Conservation (phyloP, 345 rosid genomes). For the Sonneratia caseolaris region DNA sequence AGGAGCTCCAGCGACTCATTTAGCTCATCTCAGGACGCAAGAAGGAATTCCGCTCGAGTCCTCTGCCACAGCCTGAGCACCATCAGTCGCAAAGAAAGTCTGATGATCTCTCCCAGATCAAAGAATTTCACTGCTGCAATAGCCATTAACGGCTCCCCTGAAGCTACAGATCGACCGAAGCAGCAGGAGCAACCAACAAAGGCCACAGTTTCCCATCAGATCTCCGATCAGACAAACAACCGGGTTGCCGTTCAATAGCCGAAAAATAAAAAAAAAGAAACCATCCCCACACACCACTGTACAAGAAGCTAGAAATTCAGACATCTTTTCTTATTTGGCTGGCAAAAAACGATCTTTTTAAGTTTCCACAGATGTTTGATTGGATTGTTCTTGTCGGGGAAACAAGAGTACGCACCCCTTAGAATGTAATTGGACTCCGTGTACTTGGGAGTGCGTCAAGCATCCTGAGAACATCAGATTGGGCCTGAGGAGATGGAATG, state of each 20-base stretch:
- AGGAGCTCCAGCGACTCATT: slow-evolving; percentile 3
- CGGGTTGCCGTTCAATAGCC: not conserved
- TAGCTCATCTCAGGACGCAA: slow-evolving; percentile 3
- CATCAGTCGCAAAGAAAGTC: not conserved
- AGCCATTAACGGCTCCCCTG: not conserved
- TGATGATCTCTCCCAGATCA: not conserved
- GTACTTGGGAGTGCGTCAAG: not conserved
- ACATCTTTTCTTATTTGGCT: no score
- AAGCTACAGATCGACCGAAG: no score
- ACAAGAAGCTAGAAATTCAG: not conserved
- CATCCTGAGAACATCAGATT: no score
- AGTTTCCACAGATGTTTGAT: not conserved
- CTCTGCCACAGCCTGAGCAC: not conserved
- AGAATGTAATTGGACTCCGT: not conserved
- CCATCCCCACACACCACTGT: not conserved
- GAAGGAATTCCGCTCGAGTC: not conserved
- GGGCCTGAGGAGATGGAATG: no score
- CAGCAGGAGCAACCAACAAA: not conserved
- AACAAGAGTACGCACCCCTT: not conserved
- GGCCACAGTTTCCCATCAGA: not conserved
- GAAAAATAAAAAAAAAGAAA: not conserved
- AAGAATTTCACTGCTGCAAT: not conserved
- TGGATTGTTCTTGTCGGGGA: not conserved
- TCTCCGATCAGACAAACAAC: not conserved
- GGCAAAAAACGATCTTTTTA: not conserved